Conservation (phyloP, 1,284 basidiomycete species). For the Rhodotorula sp. region DNA sequence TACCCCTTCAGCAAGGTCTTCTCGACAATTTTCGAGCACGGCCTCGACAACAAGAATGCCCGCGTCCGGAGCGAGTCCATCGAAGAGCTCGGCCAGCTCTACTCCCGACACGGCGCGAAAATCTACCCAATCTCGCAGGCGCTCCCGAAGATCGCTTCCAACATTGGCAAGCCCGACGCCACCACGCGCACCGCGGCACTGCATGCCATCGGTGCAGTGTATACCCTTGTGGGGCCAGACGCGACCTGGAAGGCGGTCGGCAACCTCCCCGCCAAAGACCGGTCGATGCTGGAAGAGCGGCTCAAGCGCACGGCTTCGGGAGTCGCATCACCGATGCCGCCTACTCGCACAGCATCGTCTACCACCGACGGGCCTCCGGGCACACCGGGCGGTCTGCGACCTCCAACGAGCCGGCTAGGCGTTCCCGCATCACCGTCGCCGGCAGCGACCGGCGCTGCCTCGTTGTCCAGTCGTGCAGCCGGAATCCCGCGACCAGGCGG, state of each 20-base stretch:
- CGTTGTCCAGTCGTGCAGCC: slow-evolving; percentile 4
- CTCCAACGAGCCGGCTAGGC: background rate
- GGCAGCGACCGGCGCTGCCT: background rate
- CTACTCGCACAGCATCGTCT: slow-evolving; percentile 3
- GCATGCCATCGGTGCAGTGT: slow-evolving; percentile 75
- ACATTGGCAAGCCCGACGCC: slow-evolving; percentile 85
- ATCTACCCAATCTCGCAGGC: slow-evolving; percentile 66
- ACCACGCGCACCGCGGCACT: slow-evolving; percentile 80
- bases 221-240: slow-evolving; percentile 72
- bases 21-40: slow-evolving; percentile 78
- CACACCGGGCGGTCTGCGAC: slow-evolving; percentile 15
- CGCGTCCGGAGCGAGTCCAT: slow-evolving; percentile 82
- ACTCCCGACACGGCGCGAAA: slow-evolving; percentile 81
- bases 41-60: slow-evolving; percentile 81
- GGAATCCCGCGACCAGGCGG: slow-evolving; percentile 27
- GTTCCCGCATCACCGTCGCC: slow-evolving; percentile 16
- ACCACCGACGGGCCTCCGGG: slow-evolving; percentile 12
- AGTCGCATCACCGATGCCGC: slow-evolving; percentile 13
- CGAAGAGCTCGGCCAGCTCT: slow-evolving; percentile 72
- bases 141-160: slow-evolving; percentile 71
- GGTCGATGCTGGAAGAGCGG: slow-evolving; percentile 85
- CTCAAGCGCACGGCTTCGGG: slow-evolving; percentile 68
- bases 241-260: slow-evolving; percentile 79
- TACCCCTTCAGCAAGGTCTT: slow-evolving; percentile 90
- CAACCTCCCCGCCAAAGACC: slow-evolving; percentile 74